Conservation (phyloP, 2,329 filamentous ascomycete species). For the Bipolaris zeicola region DNA sequence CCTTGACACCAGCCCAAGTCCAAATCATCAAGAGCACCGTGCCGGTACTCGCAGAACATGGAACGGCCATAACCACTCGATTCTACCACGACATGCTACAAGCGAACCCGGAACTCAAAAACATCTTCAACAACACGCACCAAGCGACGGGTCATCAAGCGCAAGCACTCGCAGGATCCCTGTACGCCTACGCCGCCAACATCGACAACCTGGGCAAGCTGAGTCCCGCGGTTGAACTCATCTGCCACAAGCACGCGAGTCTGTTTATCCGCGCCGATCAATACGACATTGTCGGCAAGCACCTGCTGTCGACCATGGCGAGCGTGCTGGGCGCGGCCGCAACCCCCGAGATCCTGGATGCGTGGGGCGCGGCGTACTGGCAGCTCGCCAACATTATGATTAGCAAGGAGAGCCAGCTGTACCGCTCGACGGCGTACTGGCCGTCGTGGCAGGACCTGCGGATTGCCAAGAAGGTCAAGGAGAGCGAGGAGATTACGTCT, state of each 20-base stretch:
- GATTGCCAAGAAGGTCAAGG: slow-evolving; percentile 67
- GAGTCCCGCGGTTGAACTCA: slow-evolving; percentile 64
- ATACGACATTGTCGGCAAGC: slow-evolving; percentile 72
- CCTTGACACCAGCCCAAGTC: slow-evolving; percentile 66
- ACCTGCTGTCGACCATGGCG: slow-evolving; percentile 70
- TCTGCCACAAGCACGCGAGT: slow-evolving; percentile 77
- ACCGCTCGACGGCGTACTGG: slow-evolving; percentile 67
- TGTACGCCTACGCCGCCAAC: slow-evolving; percentile 73
- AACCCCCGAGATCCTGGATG: slow-evolving; percentile 67
- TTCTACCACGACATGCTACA: slow-evolving; percentile 74
- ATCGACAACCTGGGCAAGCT: slow-evolving; percentile 71
- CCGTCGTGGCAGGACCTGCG: slow-evolving; percentile 70
- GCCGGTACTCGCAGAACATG: slow-evolving; percentile 70
- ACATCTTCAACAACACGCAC: slow-evolving; percentile 73
- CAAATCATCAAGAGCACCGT: slow-evolving; percentile 72
- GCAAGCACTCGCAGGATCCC: slow-evolving; percentile 69
- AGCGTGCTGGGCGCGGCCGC: slow-evolving; percentile 69
- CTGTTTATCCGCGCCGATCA: slow-evolving; percentile 71
- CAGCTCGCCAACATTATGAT: slow-evolving; percentile 76
- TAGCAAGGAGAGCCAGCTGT: slow-evolving; percentile 66
- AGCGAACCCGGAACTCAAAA: slow-evolving; percentile 69
- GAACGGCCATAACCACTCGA: slow-evolving; percentile 68
- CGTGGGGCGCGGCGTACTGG: slow-evolving; percentile 75
- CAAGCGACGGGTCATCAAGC: slow-evolving; percentile 72
- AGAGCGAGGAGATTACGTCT: slow-evolving; percentile 71